Evolutionary conservation across 495 filamentous ascomycete genomes (phyloP).

Genomic region (Niebla homalea): DNA sequence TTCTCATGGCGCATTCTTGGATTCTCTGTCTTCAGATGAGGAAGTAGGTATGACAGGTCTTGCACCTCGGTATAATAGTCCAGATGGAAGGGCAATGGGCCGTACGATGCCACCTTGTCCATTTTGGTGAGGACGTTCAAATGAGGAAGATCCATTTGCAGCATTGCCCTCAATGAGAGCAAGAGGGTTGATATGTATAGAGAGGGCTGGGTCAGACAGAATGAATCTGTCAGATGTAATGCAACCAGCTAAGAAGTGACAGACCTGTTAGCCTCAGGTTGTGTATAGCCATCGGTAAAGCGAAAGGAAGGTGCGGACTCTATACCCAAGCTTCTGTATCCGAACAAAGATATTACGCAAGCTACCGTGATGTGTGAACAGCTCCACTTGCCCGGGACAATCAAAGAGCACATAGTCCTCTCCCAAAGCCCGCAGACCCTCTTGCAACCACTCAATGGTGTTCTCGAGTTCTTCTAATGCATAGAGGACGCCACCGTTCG

Average conservation of each 20-base stretch:
- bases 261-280: slow-evolving; percentile 11
- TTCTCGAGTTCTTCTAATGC: slow-evolving; percentile 89
- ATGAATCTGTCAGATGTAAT: slow-evolving; percentile 81
- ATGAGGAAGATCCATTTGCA: slow-evolving; percentile 91
- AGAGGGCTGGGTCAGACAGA: slow-evolving; percentile 79
- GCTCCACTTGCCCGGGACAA: slow-evolving; percentile 91
- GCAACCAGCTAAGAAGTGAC: slow-evolving; percentile 56
- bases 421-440: slow-evolving; percentile 58
- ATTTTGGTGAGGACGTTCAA: slow-evolving; percentile 96
- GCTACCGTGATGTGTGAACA: slow-evolving; percentile 87
- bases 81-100: slow-evolving; percentile 78
- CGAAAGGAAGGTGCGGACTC: slow-evolving; percentile 44
- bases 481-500: slow-evolving; percentile 85
- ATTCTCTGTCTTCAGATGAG: slow-evolving; percentile 51
- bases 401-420: slow-evolving; percentile 94
- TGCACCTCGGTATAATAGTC: slow-evolving; percentile 98
- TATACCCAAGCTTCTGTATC: slow-evolving; percentile 82
- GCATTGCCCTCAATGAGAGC: slow-evolving; percentile 86
- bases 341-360: slow-evolving; percentile 81
- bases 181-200: slow-evolving; percentile 90
- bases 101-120: slow-evolving; percentile 72
- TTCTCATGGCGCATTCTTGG: slow-evolving; percentile 50
- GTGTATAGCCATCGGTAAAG: not conserved
- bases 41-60: slow-evolving; percentile 72
- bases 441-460: slow-evolving; percentile 81